Base-by-base conservation (phyloP, 306 rosid genomes). In the Cucurbita ficifolia region DNA sequence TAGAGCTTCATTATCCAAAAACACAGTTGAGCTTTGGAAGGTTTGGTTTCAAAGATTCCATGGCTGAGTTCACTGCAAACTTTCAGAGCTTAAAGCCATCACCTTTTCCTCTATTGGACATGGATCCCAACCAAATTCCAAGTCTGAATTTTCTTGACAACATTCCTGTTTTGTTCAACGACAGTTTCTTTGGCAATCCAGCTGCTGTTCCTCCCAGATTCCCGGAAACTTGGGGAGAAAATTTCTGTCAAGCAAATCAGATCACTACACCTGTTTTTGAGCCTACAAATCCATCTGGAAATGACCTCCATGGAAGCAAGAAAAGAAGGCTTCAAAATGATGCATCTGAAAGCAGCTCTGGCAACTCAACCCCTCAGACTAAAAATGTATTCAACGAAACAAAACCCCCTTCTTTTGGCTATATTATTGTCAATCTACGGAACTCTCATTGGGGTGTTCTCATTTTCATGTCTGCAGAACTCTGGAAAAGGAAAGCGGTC, bases 11-110 rank as follows among this genome's bases (percentile, higher is more conserved):
- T 74, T 74, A 74, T 74, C 77, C 52, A 40, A 43, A 74, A 74
- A 24, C 55, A 74, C 55, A 57, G 9, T 58, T 56, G 54, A 51
- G 21, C 2, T 8, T 53, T 70, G 10, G 13, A 51, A 35, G 8
- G 18, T 7, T 36, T 18, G 2, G 24, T 17, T 74, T 4, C 2
- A 36, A 24, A 16, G n/a, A 57, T 19, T 59, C 61, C 80, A 92
- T 92, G 98, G 98, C 98, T 77, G 86, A 89, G 76, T 88, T 88
- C 82, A 65, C 85, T 35, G 76, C 84, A 70, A 84, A 87, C 72
- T 73, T 89, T 54, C 90, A 88, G 73, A 86, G 78, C 79, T 75
- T 81, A n/a, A 86, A 81, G 75, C 84, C 84, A 46, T 83, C 84
- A 59, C 81, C 87, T 6, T 87, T 83, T 73, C 84, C 96, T 68